phyloP scores from a whole-genome alignment of 257 asterid species.

The Solanum dulcamara region DNA sequence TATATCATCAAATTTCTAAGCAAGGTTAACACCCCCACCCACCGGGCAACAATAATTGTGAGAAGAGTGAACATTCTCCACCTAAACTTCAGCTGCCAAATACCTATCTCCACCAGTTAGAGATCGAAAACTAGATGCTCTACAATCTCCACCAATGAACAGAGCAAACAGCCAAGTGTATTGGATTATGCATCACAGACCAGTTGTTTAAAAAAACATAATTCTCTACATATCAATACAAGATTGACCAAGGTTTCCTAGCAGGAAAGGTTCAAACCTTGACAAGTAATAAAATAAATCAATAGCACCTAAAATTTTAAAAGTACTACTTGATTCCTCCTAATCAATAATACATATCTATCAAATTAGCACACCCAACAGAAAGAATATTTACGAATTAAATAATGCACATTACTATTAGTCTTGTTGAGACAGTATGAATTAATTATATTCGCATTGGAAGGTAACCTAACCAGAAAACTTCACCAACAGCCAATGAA shows the following conservation, averaged over 20 bases:
- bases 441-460: not conserved
- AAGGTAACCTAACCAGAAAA: not conserved
- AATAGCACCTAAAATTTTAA: not conserved
- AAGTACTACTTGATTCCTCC: not conserved
- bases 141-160: not conserved
- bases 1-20: not conserved
- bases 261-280: not conserved
- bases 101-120: not conserved
- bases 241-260: not conserved
- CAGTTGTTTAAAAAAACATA: not conserved
- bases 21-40: not conserved
- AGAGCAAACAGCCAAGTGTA: not conserved
- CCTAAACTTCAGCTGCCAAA: not conserved
- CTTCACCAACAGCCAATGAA: not conserved
- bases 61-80: not conserved
- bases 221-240: not conserved
- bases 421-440: not conserved
- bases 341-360: not conserved
- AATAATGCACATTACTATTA: not conserved
- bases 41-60: not conserved
- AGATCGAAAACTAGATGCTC: not conserved
- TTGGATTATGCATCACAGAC: not conserved
- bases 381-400: not conserved
- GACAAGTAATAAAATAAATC: not conserved
- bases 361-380: not conserved